Conservation (phyloP, 768 basidiomycete species). For the Leccinum obscurum region DNA sequence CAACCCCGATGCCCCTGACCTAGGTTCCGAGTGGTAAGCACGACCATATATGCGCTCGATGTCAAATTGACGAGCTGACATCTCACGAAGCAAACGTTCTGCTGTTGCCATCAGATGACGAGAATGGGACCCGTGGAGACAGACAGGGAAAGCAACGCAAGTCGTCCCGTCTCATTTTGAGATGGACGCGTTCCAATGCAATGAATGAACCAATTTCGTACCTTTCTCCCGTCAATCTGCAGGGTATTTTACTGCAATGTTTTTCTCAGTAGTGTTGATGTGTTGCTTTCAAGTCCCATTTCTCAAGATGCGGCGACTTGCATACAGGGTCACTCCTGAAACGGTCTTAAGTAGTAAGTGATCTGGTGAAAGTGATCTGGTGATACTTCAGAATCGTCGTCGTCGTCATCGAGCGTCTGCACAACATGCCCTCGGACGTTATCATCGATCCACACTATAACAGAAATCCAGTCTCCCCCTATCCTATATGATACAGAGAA, state of each 20-base stretch:
- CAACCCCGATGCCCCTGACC: neutral
- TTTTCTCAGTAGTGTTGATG: neutral
- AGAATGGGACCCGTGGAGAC: neutral
- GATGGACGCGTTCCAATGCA: neutral
- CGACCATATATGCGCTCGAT: neutral
- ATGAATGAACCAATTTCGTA: neutral
- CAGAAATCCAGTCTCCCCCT: neutral
- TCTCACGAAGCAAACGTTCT: neutral
- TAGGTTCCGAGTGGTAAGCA: neutral
- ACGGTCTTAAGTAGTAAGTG: neutral
- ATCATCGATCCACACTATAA: constrained; percentile 2
- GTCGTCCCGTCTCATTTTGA: neutral
- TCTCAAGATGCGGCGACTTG: too few relatives aligned
- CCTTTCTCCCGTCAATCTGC: neutral
- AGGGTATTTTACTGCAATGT: neutral
- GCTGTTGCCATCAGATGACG: neutral
- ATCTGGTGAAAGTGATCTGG: neutral
- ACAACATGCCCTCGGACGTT: constrained; percentile 8
- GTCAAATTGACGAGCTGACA: neutral
- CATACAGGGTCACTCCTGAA: neutral
- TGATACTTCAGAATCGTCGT: neutral
- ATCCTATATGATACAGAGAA: constrained; percentile 3
- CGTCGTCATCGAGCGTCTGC: neutral
- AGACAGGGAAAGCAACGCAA: neutral
- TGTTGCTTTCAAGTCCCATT: neutral